Evolutionary conservation across 176 grass and related monocot genomes (phyloP).

Genomic region (barley (Hordeum vulgare)): DNA sequence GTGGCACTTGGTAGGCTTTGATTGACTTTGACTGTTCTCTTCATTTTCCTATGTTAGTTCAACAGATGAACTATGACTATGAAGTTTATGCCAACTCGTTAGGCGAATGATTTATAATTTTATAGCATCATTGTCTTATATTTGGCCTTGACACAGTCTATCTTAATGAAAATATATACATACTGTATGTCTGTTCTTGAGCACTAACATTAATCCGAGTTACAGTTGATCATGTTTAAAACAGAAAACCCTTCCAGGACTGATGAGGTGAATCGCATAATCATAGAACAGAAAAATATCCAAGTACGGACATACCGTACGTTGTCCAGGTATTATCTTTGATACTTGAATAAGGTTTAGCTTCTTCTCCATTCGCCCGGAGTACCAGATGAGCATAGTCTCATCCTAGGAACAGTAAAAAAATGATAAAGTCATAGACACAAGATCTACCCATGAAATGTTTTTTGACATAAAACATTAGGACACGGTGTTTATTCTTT

Average conservation of each 20-base stretch:
- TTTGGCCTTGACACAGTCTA: background rate
- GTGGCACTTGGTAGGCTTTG: background rate
- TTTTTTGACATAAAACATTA: background rate
- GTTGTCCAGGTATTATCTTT: slow-evolving; percentile 75
- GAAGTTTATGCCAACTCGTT: background rate
- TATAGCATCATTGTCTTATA: background rate
- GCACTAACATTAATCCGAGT: background rate
- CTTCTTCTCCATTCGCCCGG: slow-evolving; percentile 58
- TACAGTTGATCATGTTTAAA: background rate
- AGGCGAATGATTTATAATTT: background rate
- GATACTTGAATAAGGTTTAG: slow-evolving; percentile 67
- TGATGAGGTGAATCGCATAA: slow-evolving; percentile 9
- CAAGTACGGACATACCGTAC: slow-evolving; percentile 45
- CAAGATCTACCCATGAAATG: background rate
- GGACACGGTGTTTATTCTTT: background rate
- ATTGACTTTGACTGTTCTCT: background rate
- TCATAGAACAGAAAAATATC: background rate
- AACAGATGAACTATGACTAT: background rate
- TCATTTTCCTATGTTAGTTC: background rate
- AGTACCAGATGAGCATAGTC: slow-evolving; percentile 59
- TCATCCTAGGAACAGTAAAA: slow-evolving; percentile 48
- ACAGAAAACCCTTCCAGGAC: background rate
- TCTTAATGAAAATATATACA: background rate
- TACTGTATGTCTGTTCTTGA: background rate
- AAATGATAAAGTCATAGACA: background rate